Conservation (phyloP, 2,329 filamentous ascomycete species). For the Phaeoacremonium minimum region DNA sequence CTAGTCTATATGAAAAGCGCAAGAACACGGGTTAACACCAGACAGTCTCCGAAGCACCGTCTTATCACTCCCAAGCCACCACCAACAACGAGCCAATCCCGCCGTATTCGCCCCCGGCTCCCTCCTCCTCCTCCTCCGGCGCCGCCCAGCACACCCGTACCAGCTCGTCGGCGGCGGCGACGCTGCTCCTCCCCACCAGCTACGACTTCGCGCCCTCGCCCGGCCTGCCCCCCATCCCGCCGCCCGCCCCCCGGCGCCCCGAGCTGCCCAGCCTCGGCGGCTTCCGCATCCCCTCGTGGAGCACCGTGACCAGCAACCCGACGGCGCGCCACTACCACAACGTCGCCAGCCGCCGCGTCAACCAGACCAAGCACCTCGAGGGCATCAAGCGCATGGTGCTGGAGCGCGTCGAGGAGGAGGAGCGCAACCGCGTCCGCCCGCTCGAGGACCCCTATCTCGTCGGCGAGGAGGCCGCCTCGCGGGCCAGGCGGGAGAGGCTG, state of each 20-base stretch:
- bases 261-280: conserved; percentile 39
- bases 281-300: conserved; percentile 58
- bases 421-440: conserved; percentile 33
- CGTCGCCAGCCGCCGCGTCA: conserved; percentile 59
- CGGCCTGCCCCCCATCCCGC: conserved; percentile 48
- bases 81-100: conserved; percentile 44
- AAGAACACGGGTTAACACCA: too few species aligned
- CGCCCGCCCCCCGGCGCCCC: conserved; percentile 20
- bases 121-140: not conserved
- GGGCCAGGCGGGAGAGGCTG: conserved; percentile 52
- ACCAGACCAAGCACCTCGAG: conserved; percentile 28
- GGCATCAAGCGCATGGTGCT: conserved; percentile 25
- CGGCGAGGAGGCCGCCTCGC: conserved; percentile 58
- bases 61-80: conserved; percentile 59
- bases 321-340: conserved; percentile 58
- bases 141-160: conserved; percentile 4
- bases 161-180: conserved; percentile 10
- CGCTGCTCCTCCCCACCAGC: conserved; percentile 21
- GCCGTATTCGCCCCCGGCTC: conserved; percentile 38
- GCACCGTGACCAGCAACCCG: conserved; percentile 47
- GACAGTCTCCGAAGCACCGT: conserved; percentile 60
- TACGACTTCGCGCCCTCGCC: conserved; percentile 26
- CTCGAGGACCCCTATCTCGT: conserved; percentile 66
- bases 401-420: conserved; percentile 31
- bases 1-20: too few species aligned